phyloP scores from a whole-genome alignment of 2,329 filamentous ascomycete genomes.

The Fusarium transvaalense region DNA sequence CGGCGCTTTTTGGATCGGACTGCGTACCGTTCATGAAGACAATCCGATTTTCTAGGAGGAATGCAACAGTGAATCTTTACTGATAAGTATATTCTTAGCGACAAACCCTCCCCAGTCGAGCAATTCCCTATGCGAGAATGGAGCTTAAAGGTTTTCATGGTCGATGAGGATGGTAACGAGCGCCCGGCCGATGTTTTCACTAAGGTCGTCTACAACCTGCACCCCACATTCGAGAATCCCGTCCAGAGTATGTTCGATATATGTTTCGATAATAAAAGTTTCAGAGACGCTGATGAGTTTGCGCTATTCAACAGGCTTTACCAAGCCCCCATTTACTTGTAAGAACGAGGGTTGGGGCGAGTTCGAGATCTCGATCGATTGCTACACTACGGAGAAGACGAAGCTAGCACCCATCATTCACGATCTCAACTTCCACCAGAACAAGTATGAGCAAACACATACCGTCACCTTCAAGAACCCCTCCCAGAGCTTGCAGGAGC shows the following conservation, averaged over 20 bases:
- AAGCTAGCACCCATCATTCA: constrained; percentile 81
- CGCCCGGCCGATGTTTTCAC: constrained; percentile 87
- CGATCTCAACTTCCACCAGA: constrained; percentile 89
- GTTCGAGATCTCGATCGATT: constrained; percentile 92
- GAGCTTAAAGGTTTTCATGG: constrained; percentile 86
- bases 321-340: constrained; percentile 87
- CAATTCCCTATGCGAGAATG: constrained; percentile 94
- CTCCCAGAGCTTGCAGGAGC: constrained; percentile 82
- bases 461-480: constrained; percentile 91
- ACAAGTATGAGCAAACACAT: constrained; percentile 86
- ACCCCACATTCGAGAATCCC: constrained; percentile 91
- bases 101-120: constrained; percentile 83
- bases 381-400: constrained; percentile 87
- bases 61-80: neutral
- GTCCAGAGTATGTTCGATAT: constrained; percentile 76
- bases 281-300: constrained; percentile 30
- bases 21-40: neutral
- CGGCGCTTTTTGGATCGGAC: constrained; percentile 2
- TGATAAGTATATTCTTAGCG: constrained; percentile 49
- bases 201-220: constrained; percentile 92
- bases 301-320: constrained; percentile 70
- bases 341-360: constrained; percentile 98
- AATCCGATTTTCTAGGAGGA: neutral
- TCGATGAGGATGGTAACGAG: constrained; percentile 89
- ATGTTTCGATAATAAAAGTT: neutral